These are phyloP conservation scores for Waltergamsia citrina DNA, from an alignment of 2,329 filamentous ascomycete genomes.

Conservation along the genomic window DNA sequence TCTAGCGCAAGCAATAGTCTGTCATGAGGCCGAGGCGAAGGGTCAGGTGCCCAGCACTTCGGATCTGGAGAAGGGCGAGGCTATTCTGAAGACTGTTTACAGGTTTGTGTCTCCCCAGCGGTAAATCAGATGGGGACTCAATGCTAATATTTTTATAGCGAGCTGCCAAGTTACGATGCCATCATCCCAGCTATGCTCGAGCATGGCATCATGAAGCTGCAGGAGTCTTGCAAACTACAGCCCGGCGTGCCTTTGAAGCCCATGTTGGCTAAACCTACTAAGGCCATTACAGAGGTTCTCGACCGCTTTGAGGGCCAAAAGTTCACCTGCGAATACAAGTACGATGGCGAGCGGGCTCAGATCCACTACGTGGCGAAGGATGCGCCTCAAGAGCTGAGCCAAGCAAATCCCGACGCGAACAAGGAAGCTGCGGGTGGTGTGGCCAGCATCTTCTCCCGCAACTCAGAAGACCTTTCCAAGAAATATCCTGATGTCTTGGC, in stretches of 20 bases:
- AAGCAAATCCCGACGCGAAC: conserved; percentile 48
- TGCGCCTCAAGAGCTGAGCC: conserved; percentile 57
- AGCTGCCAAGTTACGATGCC: conserved; percentile 89
- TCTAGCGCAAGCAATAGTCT: conserved; percentile 78
- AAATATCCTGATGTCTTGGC: conserved; percentile 95
- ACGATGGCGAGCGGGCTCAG: conserved; percentile 95
- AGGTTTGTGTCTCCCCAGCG: no score
- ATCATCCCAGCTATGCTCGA: conserved; percentile 86
- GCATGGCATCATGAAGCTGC: conserved; percentile 74
- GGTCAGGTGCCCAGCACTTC: conserved; percentile 63
- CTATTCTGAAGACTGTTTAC: conserved; percentile 82
- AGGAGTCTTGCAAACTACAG: conserved; percentile 79
- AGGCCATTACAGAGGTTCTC: conserved; percentile 93
- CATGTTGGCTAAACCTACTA: conserved; percentile 97
- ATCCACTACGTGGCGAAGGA: conserved; percentile 93
- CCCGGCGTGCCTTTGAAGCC: conserved; percentile 93
- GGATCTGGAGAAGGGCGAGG: conserved; percentile 75
- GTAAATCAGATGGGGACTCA: no score
- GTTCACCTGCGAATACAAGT: conserved; percentile 99
- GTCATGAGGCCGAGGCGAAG: conserved; percentile 67
- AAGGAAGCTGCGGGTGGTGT: conserved; percentile 65
- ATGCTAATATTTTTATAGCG: no score
- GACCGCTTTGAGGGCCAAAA: conserved; percentile 92
- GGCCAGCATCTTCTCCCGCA: conserved; percentile 90
- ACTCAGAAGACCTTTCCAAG: conserved; percentile 92